Percentiles rank a stretch among this genome's conserved stretches.
These are phyloP conservation scores for Aspergillus sp. DNA, from an alignment of 2,329 filamentous ascomycete genomes.

Conservation along the genomic window DNA sequence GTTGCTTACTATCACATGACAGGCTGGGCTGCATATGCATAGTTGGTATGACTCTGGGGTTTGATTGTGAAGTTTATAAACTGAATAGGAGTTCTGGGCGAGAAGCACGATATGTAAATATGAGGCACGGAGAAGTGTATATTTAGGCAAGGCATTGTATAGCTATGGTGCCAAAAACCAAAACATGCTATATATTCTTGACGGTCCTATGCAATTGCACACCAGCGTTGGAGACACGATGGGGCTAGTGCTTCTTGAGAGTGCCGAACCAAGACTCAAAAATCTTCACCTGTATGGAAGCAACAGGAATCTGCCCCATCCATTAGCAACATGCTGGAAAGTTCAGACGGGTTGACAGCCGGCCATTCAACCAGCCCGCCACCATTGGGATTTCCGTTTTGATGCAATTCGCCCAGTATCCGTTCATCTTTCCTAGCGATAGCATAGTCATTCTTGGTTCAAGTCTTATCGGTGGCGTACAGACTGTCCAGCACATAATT, in stretches of 20 bases:
- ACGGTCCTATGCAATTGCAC: neutral
- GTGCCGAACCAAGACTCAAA: neutral
- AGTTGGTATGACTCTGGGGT: neutral
- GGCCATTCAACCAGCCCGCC: neutral
- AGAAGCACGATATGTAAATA: too few relatives aligned
- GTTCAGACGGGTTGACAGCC: neutral
- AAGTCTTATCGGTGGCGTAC: conserved; percentile 15
- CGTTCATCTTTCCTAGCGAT: conserved; percentile 18
- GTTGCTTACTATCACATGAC: conserved; percentile 7
- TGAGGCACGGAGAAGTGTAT: too few relatives aligned
- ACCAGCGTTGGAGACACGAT: too few relatives aligned
- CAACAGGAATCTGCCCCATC: conserved; percentile 2
- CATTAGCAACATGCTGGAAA: conserved; percentile 4
- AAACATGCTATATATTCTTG: too few relatives aligned
- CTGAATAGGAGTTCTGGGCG: too few relatives aligned
- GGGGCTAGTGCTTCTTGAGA: too few relatives aligned
- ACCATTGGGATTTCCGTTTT: conserved; percentile 25
- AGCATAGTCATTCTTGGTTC: conserved; percentile 15
- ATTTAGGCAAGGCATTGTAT: too few relatives aligned
- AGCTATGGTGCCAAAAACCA: too few relatives aligned
- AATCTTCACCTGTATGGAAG: neutral
- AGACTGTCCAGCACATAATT: conserved; percentile 25
- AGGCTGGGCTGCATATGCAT: conserved; percentile 50
- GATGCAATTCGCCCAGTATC: conserved; percentile 27
- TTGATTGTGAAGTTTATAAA: too few relatives aligned